These are phyloP conservation scores for Taxillus chinensis DNA, from an alignment of 164 flowering plant species.

Conservation along the genomic window DNA sequence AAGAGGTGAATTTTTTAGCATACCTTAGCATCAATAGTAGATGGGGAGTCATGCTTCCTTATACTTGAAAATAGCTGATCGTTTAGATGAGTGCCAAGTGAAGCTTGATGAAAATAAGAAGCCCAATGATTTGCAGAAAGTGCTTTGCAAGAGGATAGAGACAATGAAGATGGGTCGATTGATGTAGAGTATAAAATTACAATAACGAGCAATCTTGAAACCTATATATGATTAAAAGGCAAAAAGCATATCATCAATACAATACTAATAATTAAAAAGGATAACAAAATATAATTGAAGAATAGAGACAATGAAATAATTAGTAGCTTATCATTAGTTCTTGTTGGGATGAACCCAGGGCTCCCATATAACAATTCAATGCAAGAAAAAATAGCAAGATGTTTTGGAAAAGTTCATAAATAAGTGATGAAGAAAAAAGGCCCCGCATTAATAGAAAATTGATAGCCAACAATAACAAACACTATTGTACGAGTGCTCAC, in stretches of 20 bases:
- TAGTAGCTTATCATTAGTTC: no score
- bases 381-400: no score
- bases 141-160: constrained; percentile 24
- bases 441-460: no score
- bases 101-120: constrained; percentile 93
- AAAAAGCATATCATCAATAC: background rate
- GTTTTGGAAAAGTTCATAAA: no score
- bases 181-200: constrained; percentile 40
- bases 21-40: constrained; percentile 35
- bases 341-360: no score
- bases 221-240: constrained; percentile 28
- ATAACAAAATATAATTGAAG: no score
- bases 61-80: constrained; percentile 34
- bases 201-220: constrained; percentile 64
- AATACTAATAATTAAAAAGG: no score
- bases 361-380: no score
- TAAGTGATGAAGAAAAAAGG: no score
- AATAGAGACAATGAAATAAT: no score
- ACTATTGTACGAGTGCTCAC: no score
- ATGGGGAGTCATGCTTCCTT: constrained; percentile 18
- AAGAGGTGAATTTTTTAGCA: background rate
- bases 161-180: constrained; percentile 24
- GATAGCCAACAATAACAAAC: no score
- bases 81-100: constrained; percentile 61
- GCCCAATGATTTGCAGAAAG: constrained; percentile 68